These are phyloP conservation scores for Patellifolia procumbens DNA, from an alignment of 179 eudicot species.

Conservation along the genomic window DNA sequence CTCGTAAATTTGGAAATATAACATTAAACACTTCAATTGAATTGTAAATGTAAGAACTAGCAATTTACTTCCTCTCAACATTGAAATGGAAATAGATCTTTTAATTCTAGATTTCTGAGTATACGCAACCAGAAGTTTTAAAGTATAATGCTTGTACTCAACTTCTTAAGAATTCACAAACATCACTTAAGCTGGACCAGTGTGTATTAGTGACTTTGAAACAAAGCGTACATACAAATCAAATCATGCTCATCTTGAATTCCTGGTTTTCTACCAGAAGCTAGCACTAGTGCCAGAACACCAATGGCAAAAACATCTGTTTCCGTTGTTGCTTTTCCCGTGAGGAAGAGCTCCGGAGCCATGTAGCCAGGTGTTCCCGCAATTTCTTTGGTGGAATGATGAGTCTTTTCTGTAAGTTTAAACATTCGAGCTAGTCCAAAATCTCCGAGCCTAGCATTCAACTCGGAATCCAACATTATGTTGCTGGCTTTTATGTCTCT, in stretches of 20 bases:
- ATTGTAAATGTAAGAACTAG: no score
- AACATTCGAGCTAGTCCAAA: constrained; percentile 49
- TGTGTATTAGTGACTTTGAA: no score
- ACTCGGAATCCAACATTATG: constrained; percentile 39
- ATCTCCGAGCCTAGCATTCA: constrained; percentile 41
- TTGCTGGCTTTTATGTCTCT: constrained; percentile 45
- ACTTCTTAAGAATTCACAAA: no score
- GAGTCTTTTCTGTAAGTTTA: constrained; percentile 40
- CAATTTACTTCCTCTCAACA: no score
- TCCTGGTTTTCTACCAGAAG: constrained; percentile 28
- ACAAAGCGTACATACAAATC: no score
- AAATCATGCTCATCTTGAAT: constrained; percentile 3
- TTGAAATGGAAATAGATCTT: no score
- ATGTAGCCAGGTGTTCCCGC: constrained; percentile 39
- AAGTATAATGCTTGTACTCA: no score
- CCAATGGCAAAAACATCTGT: constrained; percentile 41
- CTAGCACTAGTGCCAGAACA: constrained; percentile 29
- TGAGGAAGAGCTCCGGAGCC: constrained; percentile 38
- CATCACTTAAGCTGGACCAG: no score
- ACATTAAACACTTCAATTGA: no score
- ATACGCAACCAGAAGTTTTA: no score
- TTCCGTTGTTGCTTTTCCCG: constrained; percentile 34
- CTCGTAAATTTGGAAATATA: no score
- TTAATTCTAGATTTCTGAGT: no score
- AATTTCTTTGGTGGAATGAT: constrained; percentile 39